Percentiles rank a stretch among this genome's conserved stretches.
Conservation (phyloP, 176 grass and related monocot species). For the Otatea glauca region DNA sequence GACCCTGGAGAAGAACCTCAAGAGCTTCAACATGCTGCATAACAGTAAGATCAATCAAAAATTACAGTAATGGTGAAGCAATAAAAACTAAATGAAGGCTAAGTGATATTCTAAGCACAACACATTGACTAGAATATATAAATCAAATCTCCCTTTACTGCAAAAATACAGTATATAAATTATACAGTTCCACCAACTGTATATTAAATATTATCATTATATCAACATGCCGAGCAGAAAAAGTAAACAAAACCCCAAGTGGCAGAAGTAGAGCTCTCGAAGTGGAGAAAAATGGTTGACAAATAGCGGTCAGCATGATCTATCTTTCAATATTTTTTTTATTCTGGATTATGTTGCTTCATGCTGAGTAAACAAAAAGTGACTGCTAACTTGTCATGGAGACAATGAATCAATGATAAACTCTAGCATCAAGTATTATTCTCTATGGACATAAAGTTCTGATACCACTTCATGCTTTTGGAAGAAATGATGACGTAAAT, state of each 20-base stretch:
- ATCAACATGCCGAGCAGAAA: constrained; percentile 26
- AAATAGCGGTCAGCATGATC: constrained; percentile 40
- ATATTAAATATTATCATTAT: constrained; percentile 14
- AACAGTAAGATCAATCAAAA: constrained; percentile 8
- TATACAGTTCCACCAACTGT: constrained; percentile 9
- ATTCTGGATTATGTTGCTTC: not conserved
- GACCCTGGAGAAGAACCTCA: constrained; percentile 82
- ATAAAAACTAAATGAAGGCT: constrained; percentile 13
- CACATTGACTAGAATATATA: not conserved
- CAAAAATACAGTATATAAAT: constrained; percentile 31
- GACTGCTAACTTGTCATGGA: not conserved
- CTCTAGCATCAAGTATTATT: constrained; percentile 2
- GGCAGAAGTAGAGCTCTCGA: constrained; percentile 25
- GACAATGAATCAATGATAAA: not conserved
- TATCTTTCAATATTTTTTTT: not conserved
- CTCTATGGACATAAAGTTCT: not conserved
- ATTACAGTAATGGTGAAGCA: not conserved
- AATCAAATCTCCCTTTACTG: constrained; percentile 11
- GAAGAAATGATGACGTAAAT: not conserved
- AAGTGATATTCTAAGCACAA: constrained; percentile 12
- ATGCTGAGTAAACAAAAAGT: constrained; percentile 27
- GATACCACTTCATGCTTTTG: constrained; percentile 18
- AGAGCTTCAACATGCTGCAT: constrained; percentile 92
- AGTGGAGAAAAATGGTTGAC: constrained; percentile 35
- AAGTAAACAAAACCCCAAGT: not conserved